These are phyloP conservation scores for Rhododendron vialii DNA, from an alignment of 148 eudicot species.

Conservation along the genomic window DNA sequence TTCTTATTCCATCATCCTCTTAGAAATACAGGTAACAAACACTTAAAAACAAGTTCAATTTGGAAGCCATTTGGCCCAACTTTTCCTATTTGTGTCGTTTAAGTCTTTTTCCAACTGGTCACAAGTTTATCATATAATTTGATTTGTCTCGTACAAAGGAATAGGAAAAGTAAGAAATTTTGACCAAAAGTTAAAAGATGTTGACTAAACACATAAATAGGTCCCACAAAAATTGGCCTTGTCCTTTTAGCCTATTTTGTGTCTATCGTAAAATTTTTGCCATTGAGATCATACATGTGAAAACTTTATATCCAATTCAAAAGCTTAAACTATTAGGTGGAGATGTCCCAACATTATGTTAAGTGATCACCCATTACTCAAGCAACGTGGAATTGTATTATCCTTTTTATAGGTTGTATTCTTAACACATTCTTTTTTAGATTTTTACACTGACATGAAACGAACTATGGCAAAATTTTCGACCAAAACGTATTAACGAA, in stretches of 20 bases:
- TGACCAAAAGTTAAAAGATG: not conserved
- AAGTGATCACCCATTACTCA: no score
- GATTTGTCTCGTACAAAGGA: not conserved
- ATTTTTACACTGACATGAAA: not conserved
- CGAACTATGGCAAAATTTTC: no score
- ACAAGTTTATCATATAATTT: not conserved
- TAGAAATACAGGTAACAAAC: slow-evolving; percentile 41
- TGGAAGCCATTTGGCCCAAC: not conserved
- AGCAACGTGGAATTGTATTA: no score
- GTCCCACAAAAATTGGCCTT: not conserved
- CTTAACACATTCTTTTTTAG: no score
- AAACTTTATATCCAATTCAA: no score
- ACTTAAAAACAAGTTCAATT: not conserved
- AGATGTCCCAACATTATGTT: no score
- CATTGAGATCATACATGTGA: no score
- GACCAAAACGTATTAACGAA: no score
- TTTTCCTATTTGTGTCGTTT: not conserved
- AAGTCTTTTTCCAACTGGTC: not conserved
- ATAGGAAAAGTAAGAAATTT: not conserved
- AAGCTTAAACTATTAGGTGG: no score
- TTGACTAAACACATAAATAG: not conserved
- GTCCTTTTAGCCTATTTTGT: no score
- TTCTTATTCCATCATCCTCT: slow-evolving; percentile 41
- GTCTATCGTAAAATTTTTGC: no score
- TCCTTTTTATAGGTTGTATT: no score